Evolutionary conservation across 2,329 filamentous ascomycete genomes (phyloP).

Genomic region (Akanthomyces dipterigenus): DNA sequence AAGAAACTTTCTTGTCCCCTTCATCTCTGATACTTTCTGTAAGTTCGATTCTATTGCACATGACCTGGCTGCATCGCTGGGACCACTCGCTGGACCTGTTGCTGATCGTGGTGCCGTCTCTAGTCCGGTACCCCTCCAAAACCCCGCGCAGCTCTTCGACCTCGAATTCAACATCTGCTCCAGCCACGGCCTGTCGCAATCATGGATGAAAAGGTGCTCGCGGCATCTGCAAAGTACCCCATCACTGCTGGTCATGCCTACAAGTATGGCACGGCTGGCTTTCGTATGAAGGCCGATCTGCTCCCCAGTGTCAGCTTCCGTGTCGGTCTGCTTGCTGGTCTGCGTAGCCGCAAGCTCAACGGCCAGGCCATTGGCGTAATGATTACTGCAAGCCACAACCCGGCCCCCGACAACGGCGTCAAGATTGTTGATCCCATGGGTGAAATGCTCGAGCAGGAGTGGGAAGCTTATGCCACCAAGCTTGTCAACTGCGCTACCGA

Average conservation of each 20-base stretch:
- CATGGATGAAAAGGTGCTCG: constrained; percentile 53
- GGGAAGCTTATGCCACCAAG: constrained; percentile 82
- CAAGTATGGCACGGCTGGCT: constrained; percentile 62
- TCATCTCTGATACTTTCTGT: not conserved
- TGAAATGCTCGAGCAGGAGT: constrained; percentile 94
- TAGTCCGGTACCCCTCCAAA: not conserved
- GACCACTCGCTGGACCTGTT: not conserved
- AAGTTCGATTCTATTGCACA: not conserved
- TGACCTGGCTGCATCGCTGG: not conserved
- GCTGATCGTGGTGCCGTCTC: not conserved
- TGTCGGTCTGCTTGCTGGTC: constrained; percentile 79
- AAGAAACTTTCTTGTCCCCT: not conserved
- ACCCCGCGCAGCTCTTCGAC: constrained; percentile 8
- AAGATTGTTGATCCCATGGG: constrained; percentile 97
- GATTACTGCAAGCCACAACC: constrained; percentile 93
- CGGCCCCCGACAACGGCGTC: constrained; percentile 81
- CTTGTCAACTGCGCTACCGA: constrained; percentile 80
- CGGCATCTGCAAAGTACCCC: constrained; percentile 56
- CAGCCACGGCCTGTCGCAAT: not conserved
- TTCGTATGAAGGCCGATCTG: constrained; percentile 66
- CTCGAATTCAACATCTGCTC: not conserved
- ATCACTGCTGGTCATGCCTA: constrained; percentile 49
- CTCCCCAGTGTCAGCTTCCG: constrained; percentile 90
- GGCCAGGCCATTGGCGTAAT: constrained; percentile 93
- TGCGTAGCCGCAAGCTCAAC: constrained; percentile 83